Evolutionary conservation across 495 filamentous ascomycete genomes (phyloP).

Genomic region (Paragyromitra xinjiangensis): DNA sequence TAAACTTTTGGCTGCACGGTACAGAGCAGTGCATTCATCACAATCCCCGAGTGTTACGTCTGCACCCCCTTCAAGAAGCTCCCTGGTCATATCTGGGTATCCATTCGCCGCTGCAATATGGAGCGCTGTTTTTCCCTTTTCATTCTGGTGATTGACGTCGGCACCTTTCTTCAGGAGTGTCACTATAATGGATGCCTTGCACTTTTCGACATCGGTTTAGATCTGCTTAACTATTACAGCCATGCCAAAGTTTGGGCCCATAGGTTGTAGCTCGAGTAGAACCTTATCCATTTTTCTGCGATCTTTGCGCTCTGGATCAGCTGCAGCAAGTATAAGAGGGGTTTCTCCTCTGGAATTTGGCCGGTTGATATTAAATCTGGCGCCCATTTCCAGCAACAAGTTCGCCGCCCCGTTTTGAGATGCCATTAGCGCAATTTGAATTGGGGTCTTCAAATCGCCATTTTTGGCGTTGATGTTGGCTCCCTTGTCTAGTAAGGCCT

Average conservation of each 20-base stretch:
- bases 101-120: not conserved
- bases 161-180: not conserved
- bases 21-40: too few relatives aligned
- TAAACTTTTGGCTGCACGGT: too few relatives aligned
- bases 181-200: not conserved
- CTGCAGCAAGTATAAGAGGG: not conserved
- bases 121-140: not conserved
- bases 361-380: not conserved
- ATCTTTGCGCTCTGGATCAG: not conserved
- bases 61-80: not conserved
- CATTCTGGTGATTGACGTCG: not conserved
- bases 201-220: not conserved
- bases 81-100: not conserved
- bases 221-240: not conserved
- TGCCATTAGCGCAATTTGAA: not conserved
- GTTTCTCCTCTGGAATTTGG: not conserved
- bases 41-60: not conserved
- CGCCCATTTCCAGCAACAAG: not conserved
- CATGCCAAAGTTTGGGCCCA: not conserved
- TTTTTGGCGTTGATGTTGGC: not conserved
- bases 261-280: not conserved
- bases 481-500: not conserved
- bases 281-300: not conserved
- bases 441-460: not conserved
- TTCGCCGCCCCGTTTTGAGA: not conserved